Base-by-base conservation (phyloP, 495 filamentous ascomycete species). In the Penicillium roqueforti region DNA sequence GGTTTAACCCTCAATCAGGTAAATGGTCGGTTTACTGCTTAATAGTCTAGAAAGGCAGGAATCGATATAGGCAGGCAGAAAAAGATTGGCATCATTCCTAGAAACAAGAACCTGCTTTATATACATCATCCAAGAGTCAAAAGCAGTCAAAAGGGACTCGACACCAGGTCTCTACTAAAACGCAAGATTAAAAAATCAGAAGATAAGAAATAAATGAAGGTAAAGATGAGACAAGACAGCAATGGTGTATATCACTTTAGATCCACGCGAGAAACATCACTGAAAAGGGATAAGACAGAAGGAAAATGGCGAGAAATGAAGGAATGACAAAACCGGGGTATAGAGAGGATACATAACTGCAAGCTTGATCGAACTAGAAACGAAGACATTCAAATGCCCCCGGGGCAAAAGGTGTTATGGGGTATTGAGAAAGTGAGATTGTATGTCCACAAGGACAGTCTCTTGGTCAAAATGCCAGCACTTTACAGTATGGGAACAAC, bases 281-380 rank as follows among this genome's bases (percentile, higher is more conserved):
- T 42, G 19, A 14, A 37, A 53, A 42, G n/a, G 40, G n/a, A 50
- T 5, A 44, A 51, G 47, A 56, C 22, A 42, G 16, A 56, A 50
- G 47, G 49, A 48, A 48, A 45, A 20, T 46, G 53, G 20, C 34
- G 41, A 16, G 39, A 45, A 45, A 41, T 36, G 47, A 58, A 42
- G 41, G 28, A 49, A 58, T 41, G 60, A 49, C 56, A 58, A 51
- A 58, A 54, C 49, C 43, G 44, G 63, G 63, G 63, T 66, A 66
- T 66, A 63, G 38, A 58, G 45, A 51, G 48, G 41, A 56, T 31
- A 43, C 50, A 47, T 56, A 52, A 47, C 57, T 54, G 23, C 32
- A 55, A 25, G 29, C 59, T 58, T 53, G 57, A 58, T 49, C 52
- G 57, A 53, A 53, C 51, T 42, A 41, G 10, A 42, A 40, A 34